Percentiles rank a stretch among this genome's conserved stretches.
These are phyloP conservation scores for Acacia pycnantha DNA, from an alignment of 331 rosid genomes.

Conservation along the genomic window DNA sequence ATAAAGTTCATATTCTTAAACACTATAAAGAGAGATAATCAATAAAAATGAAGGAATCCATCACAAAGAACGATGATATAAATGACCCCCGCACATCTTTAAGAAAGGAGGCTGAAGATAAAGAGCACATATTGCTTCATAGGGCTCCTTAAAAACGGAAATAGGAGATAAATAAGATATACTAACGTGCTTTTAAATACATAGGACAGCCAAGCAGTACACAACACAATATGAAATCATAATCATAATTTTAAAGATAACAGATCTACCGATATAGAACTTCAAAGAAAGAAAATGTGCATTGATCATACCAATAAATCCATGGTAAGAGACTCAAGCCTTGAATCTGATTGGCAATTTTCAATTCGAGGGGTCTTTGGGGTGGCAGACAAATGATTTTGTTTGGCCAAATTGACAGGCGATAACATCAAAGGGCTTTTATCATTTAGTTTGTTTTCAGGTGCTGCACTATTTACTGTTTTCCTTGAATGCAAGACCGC, in stretches of 20 bases:
- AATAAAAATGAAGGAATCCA: neutral
- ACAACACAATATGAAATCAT: neutral
- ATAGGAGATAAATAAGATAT: neutral
- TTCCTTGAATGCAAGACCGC: slow-evolving; percentile 46
- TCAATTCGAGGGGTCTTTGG: slow-evolving; percentile 74
- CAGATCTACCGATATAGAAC: neutral
- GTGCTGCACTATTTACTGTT: slow-evolving; percentile 23
- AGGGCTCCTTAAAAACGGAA: neutral
- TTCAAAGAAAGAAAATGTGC: neutral
- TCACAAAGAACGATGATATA: slow-evolving; percentile 3
- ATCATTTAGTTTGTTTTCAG: slow-evolving; percentile 46
- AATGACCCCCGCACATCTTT: neutral
- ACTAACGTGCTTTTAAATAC: neutral
- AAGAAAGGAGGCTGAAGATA: neutral
- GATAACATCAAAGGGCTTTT: slow-evolving; percentile 71
- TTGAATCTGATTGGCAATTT: slow-evolving; percentile 57
- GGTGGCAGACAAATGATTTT: slow-evolving; percentile 47
- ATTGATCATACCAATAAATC: slow-evolving; percentile 74
- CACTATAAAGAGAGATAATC: neutral
- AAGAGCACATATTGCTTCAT: neutral
- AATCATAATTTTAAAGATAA: neutral
- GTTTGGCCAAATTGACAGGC: slow-evolving; percentile 64
- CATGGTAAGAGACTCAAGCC: slow-evolving; percentile 82
- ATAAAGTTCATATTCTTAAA: neutral
- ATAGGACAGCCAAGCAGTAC: neutral